Percentiles rank a stretch among this genome's conserved stretches.
phyloP scores from a whole-genome alignment of 176 grass and related monocot genomes.

The Triticum turgidum region DNA sequence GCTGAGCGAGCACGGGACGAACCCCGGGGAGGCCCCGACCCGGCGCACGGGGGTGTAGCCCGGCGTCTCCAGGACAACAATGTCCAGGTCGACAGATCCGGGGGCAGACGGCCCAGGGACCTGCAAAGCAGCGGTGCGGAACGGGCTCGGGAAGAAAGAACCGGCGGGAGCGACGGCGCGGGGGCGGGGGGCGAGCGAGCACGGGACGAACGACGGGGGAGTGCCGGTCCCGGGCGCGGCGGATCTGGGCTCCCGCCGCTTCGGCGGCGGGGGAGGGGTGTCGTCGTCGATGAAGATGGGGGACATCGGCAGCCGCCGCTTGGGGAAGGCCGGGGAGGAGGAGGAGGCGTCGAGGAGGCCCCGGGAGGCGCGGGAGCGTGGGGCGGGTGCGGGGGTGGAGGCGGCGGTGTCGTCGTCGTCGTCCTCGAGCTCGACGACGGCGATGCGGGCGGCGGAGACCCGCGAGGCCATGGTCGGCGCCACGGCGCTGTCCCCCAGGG shows the following conservation, averaged over 20 bases:
- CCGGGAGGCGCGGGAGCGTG: not conserved
- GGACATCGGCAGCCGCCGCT: not conserved
- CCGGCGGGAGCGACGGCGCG: not conserved
- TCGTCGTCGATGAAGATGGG: slow-evolving; percentile 55
- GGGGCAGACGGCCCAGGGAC: not conserved
- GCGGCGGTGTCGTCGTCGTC: not conserved
- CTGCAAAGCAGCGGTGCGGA: not conserved
- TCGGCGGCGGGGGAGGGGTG: slow-evolving; percentile 49
- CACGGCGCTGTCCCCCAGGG: not conserved
- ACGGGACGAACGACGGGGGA: not conserved
- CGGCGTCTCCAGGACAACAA: slow-evolving; percentile 10
- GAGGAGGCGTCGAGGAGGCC: slow-evolving; percentile 11
- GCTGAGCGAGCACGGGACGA: not conserved
- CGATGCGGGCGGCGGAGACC: slow-evolving; percentile 16
- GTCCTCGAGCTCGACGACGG: slow-evolving; percentile 29
- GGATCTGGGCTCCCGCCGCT: not conserved
- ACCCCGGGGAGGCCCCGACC: no score
- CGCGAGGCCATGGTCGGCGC: slow-evolving; percentile 18
- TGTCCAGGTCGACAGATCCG: not conserved
- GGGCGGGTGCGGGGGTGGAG: not conserved
- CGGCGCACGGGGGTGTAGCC: slow-evolving; percentile 2
- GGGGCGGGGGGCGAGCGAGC: not conserved
- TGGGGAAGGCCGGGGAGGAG: slow-evolving; percentile 1
- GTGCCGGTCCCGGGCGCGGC: slow-evolving; percentile 20
- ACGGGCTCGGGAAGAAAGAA: slow-evolving; percentile 25